Conservation (phyloP, 768 basidiomycete species). For the Omphalotus guepiniiformis region DNA sequence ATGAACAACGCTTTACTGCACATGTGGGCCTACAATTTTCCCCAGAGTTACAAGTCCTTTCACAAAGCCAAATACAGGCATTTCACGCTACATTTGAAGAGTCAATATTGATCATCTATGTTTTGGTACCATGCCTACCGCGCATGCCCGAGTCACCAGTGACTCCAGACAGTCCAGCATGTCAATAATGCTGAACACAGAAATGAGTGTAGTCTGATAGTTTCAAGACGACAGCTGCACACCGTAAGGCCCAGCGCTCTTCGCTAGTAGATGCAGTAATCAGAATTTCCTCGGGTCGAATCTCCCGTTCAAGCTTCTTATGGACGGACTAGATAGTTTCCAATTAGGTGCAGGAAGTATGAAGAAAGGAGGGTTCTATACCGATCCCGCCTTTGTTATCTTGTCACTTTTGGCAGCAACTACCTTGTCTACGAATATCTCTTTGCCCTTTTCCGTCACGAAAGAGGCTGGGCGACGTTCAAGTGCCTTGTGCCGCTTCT, state of each 20-base stretch:
- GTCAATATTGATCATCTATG: not conserved
- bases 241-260: slow-evolving; percentile 80
- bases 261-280: slow-evolving; percentile 54
- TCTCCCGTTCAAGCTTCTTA: slow-evolving; percentile 69
- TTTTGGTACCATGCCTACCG: slow-evolving; percentile 33
- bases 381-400: slow-evolving; percentile 50
- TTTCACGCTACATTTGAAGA: slow-evolving; percentile 55
- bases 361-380: slow-evolving; percentile 22
- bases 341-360: not conserved
- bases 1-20: not conserved
- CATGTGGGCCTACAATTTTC: slow-evolving; percentile 52
- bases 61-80: slow-evolving; percentile 78
- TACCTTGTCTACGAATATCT: slow-evolving; percentile 47
- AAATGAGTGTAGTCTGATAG: not conserved
- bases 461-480: slow-evolving; percentile 53
- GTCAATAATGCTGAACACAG: slow-evolving; percentile 55
- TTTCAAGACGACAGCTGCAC: slow-evolving; percentile 12
- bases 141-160: slow-evolving; percentile 42
- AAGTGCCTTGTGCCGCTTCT: slow-evolving; percentile 46
- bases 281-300: slow-evolving; percentile 51
- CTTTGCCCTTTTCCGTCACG: slow-evolving; percentile 51
- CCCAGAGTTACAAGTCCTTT: slow-evolving; percentile 64
- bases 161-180: slow-evolving; percentile 64
- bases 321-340: slow-evolving; percentile 55
- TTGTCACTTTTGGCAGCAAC: slow-evolving; percentile 54